phyloP scores from a whole-genome alignment of 345 rosid species.

The Bruguiera sexangula region DNA sequence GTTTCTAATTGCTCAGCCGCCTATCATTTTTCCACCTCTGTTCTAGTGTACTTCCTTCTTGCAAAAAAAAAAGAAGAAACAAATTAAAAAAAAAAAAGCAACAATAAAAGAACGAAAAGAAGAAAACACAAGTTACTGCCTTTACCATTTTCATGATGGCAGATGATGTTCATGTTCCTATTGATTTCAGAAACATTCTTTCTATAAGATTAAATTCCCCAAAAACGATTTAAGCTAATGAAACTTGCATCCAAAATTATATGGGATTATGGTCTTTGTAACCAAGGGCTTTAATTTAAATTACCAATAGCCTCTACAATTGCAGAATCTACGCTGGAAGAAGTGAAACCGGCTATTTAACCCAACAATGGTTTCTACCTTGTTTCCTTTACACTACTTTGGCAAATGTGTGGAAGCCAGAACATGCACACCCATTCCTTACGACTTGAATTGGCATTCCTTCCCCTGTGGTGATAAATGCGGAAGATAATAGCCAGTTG shows the following conservation, averaged over 20 bases:
- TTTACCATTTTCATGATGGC: no score
- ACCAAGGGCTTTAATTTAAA: not conserved
- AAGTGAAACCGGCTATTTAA: conserved; percentile 55
- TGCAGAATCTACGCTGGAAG: conserved; percentile 43
- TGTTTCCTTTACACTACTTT: conserved; percentile 37
- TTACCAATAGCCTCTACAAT: conserved; percentile 53
- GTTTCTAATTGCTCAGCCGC: not conserved
- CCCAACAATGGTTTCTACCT: conserved; percentile 44
- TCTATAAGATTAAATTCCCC: conserved; percentile 1
- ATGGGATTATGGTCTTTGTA: not conserved
- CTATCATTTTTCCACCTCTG: not conserved
- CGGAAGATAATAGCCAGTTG: conserved; percentile 54
- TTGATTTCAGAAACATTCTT: no score
- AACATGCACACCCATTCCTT: conserved; percentile 53
- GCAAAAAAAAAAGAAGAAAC: no score
- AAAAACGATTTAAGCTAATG: not conserved
- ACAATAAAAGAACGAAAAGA: no score
- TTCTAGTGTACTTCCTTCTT: no score
- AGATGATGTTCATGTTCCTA: no score
- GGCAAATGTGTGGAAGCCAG: conserved; percentile 58
- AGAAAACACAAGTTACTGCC: no score
- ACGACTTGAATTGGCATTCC: conserved; percentile 39
- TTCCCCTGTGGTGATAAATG: conserved; percentile 42
- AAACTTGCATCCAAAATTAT: not conserved
- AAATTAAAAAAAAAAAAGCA: no score